Evolutionary conservation across 2,329 filamentous ascomycete genomes (phyloP).

Genomic region (Geosmithia flava): DNA sequence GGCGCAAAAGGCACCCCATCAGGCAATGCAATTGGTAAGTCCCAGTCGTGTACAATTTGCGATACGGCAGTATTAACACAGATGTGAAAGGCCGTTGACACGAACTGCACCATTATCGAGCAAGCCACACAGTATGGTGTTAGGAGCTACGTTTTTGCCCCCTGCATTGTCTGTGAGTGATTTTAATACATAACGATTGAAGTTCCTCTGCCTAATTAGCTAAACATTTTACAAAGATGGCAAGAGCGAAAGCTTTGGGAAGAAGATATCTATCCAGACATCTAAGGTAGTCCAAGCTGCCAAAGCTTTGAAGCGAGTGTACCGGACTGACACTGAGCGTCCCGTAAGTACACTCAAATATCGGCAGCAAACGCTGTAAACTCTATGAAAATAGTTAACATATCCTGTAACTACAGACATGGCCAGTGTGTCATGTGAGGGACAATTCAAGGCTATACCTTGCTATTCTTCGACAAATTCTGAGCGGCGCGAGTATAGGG

Average conservation of each 20-base stretch:
- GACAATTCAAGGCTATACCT: constrained; percentile 35
- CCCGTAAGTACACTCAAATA: constrained; percentile 1
- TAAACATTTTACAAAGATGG: constrained; percentile 2
- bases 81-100: constrained; percentile 19
- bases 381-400: no score
- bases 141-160: constrained; percentile 36
- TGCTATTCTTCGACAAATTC: constrained; percentile 28
- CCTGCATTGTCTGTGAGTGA: constrained; percentile 35
- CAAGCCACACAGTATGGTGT: constrained; percentile 26
- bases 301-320: constrained; percentile 3
- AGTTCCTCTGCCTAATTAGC: background rate
- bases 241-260: constrained; percentile 4
- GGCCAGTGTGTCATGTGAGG: constrained; percentile 38
- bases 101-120: constrained; percentile 31
- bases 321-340: constrained; percentile 1
- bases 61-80: background rate
- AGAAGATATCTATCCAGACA: constrained; percentile 5
- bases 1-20: background rate
- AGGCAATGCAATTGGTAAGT: background rate
- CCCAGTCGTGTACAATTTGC: background rate
- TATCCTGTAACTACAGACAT: constrained; percentile 17
- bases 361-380: no score
- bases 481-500: constrained; percentile 20
- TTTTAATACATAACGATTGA: no score
- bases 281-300: constrained; percentile 5